Conservation (phyloP, 2,329 filamentous ascomycete genomes). For the Lachnellula cervina region DNA sequence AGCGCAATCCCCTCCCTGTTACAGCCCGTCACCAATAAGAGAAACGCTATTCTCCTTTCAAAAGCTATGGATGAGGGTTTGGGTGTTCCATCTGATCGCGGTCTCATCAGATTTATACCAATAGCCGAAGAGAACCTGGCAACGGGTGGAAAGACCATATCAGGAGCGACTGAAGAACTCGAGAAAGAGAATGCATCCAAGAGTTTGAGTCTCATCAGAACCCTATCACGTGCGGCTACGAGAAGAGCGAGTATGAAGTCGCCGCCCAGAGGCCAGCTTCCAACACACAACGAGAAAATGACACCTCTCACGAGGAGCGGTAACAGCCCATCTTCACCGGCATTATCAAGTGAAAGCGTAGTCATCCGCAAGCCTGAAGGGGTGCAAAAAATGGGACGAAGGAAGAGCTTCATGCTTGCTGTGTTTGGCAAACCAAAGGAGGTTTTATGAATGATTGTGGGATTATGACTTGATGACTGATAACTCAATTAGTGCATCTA, state of each 20-base stretch:
- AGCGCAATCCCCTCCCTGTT: conserved; percentile 65
- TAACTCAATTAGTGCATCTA: neutral
- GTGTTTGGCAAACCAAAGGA: conserved; percentile 35
- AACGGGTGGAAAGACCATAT: conserved; percentile 63
- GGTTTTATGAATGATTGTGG: neutral
- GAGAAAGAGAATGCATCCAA: conserved; percentile 18
- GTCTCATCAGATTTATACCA: conserved; percentile 67
- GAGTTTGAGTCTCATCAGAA: conserved; percentile 13
- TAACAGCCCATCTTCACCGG: conserved; percentile 22
- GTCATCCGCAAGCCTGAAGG: conserved; percentile 24
- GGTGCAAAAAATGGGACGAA: conserved; percentile 33
- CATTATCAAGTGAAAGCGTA: conserved; percentile 17
- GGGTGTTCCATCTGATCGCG: conserved; percentile 59
- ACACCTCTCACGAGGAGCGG: conserved; percentile 13
- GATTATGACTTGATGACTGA: too few species aligned
- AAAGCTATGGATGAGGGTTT: conserved; percentile 68
- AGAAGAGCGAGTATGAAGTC: conserved; percentile 38
- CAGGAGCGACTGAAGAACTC: conserved; percentile 59
- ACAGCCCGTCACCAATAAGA: conserved; percentile 70
- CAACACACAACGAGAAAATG: conserved; percentile 22
- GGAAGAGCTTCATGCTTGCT: conserved; percentile 44
- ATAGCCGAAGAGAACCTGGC: conserved; percentile 69
- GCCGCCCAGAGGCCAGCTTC: conserved; percentile 18
- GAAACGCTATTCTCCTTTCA: conserved; percentile 74
- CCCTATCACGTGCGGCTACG: conserved; percentile 6